Evolutionary conservation across 805 yeast species (phyloP).

Genomic region (Pichia californica): DNA sequence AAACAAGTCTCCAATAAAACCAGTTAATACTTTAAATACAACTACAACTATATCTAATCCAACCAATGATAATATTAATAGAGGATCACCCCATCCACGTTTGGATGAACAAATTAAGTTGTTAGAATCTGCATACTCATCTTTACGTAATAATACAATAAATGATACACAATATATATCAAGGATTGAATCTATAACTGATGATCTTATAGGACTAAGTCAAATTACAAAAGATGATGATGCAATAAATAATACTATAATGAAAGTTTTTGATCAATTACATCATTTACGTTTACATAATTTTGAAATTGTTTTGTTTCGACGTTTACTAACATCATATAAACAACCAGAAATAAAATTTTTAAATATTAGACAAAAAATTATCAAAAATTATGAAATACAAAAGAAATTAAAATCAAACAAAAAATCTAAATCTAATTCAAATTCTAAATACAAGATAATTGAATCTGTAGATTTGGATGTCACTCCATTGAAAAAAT

Average conservation of each 20-base stretch:
- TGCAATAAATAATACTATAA: neutral
- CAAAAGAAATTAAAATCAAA: neutral
- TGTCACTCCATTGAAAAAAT: neutral
- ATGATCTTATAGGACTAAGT: neutral
- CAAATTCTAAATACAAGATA: too few relatives aligned
- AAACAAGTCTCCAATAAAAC: neutral
- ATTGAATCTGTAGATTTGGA: too few relatives aligned
- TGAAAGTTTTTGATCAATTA: slow-evolving; percentile 15
- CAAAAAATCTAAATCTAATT: neutral
- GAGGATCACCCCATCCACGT: too few relatives aligned
- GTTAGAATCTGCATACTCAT: too few relatives aligned
- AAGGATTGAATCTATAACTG: slow-evolving; percentile 1
- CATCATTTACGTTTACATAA: slow-evolving; percentile 11
- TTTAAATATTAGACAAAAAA: slow-evolving; percentile 1
- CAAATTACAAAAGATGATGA: neutral
- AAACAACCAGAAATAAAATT: neutral
- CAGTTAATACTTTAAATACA: too few relatives aligned
- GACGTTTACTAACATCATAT: slow-evolving; percentile 5
- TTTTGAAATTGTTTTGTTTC: slow-evolving; percentile 9
- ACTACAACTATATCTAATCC: too few relatives aligned
- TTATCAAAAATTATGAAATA: slow-evolving; percentile 5
- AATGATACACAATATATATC: too few relatives aligned
- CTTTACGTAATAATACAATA: too few relatives aligned
- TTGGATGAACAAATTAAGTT: too few relatives aligned
- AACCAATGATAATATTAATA: too few relatives aligned